These are phyloP conservation scores for Penicillium maclennaniae DNA, from an alignment of 495 filamentous ascomycete genomes.

Conservation along the genomic window DNA sequence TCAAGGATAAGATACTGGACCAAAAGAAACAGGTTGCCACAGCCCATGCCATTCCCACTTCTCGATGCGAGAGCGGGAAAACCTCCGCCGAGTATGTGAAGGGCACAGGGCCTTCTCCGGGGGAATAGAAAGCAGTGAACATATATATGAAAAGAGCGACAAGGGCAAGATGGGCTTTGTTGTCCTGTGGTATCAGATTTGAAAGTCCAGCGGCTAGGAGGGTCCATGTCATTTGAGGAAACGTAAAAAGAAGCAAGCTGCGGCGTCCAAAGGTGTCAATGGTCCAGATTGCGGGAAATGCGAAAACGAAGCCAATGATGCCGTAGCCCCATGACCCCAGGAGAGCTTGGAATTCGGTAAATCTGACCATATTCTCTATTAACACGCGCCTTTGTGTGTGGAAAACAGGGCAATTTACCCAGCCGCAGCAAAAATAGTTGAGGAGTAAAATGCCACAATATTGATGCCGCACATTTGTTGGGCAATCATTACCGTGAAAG, in stretches of 20 bases:
- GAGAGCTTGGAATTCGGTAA: constrained; percentile 56
- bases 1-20: constrained; percentile 61
- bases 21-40: constrained; percentile 67
- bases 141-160: constrained; percentile 71
- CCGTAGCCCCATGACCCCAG: constrained; percentile 77
- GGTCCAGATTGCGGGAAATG: constrained; percentile 75
- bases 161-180: constrained; percentile 52
- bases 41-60: constrained; percentile 70
- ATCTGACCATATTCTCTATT: too few relatives aligned
- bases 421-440: constrained; percentile 56
- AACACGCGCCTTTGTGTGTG: too few relatives aligned
- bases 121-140: constrained; percentile 70
- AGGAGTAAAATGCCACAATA: constrained; percentile 84
- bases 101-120: constrained; percentile 81
- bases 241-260: constrained; percentile 74
- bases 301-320: constrained; percentile 77
- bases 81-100: too few relatives aligned
- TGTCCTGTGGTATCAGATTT: constrained; percentile 56
- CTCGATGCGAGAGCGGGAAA: constrained; percentile 69
- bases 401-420: too few relatives aligned
- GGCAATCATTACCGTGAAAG: constrained; percentile 62
- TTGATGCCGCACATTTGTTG: constrained; percentile 82
- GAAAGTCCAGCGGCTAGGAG: constrained; percentile 68
- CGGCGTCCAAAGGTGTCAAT: constrained; percentile 85
- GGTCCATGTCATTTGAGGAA: constrained; percentile 81